Evolutionary conservation across 208 protist genomes (phyloP), one percentile per base, ranked within the genome.

Genomic region (Wallacemonas sp.): DNA sequence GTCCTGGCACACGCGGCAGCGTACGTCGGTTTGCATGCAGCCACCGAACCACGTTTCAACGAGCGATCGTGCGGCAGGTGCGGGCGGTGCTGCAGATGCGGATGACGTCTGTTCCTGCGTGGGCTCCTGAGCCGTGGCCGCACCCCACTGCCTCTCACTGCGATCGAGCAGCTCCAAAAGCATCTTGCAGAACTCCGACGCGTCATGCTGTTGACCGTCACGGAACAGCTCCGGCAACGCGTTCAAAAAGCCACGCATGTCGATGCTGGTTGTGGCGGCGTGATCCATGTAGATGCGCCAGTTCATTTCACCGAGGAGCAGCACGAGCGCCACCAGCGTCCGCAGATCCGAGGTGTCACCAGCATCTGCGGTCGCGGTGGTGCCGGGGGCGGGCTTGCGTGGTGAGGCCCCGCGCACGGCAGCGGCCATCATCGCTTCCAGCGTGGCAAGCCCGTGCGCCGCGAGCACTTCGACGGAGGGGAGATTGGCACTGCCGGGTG

Each of bases 121-220:
- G 11, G 17, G 4, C 5, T 17, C 39, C 14, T 0, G 17, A 14
- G 29, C 43, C 11, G 43, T 6, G 6, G 19, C n/a, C 30, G 5
- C 29, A n/a, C 52, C 34, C 19, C 27, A 36, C 19, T 55, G 29
- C 60, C 60, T 63, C 56, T 55, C 60, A 16, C 16, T 57, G 30
- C 33, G 54, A 60, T 93, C 83, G n/a, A 93, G 63, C 23, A 76
- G 64, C 41, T 87, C 81, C 26, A 93, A 60, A 48, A 93, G 41
- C 24, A 81, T 70, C 55, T 89, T 88, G 49, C 65, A 69, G 49
- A 82, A 87, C 74, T 88, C 87, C n/a, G 83, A 89, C 12, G 87
- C 80, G 65, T 93, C 87, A 61, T 93, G 87, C 46, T 89, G 87
- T 4, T 63, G 76, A 36, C 76, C 72, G 29, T 89, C 79, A 56